Percentiles rank a stretch among this genome's conserved stretches.
These are phyloP conservation scores for Medicago ruthenica DNA, from an alignment of 306 rosid species.

Conservation along the genomic window DNA sequence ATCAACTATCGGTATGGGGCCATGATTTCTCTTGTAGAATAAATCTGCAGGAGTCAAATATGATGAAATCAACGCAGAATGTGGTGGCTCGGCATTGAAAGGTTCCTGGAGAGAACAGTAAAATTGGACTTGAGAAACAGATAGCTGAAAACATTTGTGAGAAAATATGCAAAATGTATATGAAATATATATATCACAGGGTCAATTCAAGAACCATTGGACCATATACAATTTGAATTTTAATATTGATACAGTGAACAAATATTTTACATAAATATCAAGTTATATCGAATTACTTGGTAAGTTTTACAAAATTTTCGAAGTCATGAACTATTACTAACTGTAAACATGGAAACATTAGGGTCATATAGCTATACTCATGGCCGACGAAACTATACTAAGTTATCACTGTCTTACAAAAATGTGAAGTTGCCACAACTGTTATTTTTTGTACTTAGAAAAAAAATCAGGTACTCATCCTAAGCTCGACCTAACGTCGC, in stretches of 20 bases:
- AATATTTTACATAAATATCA: neutral
- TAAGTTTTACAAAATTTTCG: no score
- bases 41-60: constrained; percentile 82
- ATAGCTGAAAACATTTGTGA: neutral
- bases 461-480: no score
- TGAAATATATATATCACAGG: neutral
- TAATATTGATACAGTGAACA: neutral
- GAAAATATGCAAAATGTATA: neutral
- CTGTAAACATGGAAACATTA: no score
- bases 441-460: no score
- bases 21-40: constrained; percentile 95
- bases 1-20: constrained; percentile 76
- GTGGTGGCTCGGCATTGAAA: constrained; percentile 91
- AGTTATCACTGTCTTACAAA: no score
- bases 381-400: no score
- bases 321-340: no score
- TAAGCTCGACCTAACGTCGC: no score
- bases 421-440: no score
- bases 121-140: constrained; percentile 8
- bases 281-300: neutral
- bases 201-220: neutral
- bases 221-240: neutral
- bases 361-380: no score
- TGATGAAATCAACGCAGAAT: constrained; percentile 61
- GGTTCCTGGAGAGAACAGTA: constrained; percentile 57